Conservation (phyloP, 2,329 filamentous ascomycete species). For the Paecilomyces sp. region DNA sequence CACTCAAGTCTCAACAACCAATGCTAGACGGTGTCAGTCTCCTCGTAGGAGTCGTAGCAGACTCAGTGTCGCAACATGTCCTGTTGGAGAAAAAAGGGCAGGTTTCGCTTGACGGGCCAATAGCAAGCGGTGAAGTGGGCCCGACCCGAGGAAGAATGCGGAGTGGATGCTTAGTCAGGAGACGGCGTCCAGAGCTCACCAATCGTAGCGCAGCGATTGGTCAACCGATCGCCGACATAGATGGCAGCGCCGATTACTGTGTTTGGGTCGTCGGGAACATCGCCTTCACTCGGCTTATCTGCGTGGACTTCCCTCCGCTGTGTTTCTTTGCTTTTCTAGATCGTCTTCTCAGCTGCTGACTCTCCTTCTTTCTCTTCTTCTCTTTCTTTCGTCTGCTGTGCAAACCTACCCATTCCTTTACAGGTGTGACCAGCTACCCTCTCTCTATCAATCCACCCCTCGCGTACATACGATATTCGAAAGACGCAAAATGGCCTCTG, state of each 20-base stretch:
- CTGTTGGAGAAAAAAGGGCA: no score
- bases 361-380: not conserved
- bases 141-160: not conserved
- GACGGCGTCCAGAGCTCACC: conserved; percentile 2
- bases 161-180: conserved; percentile 1
- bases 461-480: not conserved
- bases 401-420: no score
- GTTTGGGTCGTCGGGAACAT: not conserved
- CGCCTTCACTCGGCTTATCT: not conserved
- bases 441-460: not conserved
- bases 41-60: no score
- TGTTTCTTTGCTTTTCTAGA: not conserved
- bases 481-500: conserved; percentile 29
- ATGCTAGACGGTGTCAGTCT: no score
- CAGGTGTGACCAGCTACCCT: not conserved
- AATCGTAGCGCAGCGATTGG: conserved; percentile 1
- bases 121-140: no score
- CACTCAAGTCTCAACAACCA: no score
- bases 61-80: no score
- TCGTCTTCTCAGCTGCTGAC: not conserved
- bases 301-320: not conserved
- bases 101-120: no score
- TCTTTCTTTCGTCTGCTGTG: not conserved
- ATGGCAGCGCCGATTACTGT: not conserved
- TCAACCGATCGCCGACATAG: not conserved